These are phyloP conservation scores for Sinapis alba DNA, from an alignment of 441 rosid species.

Conservation along the genomic window DNA sequence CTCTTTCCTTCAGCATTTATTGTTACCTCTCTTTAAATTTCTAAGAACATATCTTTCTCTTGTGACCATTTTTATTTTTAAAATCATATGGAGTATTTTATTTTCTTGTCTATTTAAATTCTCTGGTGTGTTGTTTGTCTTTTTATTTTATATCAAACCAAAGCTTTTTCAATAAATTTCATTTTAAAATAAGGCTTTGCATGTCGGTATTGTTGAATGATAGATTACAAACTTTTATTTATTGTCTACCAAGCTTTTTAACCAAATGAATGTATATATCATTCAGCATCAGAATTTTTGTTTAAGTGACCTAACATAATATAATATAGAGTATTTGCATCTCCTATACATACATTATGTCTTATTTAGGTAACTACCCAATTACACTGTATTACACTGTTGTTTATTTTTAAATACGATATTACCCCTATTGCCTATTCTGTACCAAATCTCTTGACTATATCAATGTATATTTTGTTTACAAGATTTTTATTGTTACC, in stretches of 20 bases:
- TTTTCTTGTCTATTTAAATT: slow-evolving; percentile 8
- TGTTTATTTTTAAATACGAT: no score
- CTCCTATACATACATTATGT: no score
- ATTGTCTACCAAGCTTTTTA: not conserved
- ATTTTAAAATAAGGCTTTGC: not conserved
- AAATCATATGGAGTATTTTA: slow-evolving; percentile 30
- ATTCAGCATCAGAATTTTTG: no score
- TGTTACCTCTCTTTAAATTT: not conserved
- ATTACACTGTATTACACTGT: no score
- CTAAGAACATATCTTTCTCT: slow-evolving; percentile 16
- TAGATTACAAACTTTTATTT: not conserved
- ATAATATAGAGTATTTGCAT: no score
- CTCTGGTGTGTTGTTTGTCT: not conserved
- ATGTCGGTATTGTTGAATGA: not conserved
- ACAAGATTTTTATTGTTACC: no score
- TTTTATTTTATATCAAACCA: not conserved
- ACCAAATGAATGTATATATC: not conserved
- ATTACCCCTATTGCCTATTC: no score
- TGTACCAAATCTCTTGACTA: no score
- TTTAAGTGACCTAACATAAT: no score
- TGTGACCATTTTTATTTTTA: slow-evolving; percentile 18
- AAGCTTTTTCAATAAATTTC: not conserved
- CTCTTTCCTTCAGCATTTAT: not conserved
- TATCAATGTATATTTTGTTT: no score
- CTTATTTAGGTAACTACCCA: no score